phyloP scores from a whole-genome alignment of 2,329 filamentous ascomycete species.

The Apiospora saccharicola region DNA sequence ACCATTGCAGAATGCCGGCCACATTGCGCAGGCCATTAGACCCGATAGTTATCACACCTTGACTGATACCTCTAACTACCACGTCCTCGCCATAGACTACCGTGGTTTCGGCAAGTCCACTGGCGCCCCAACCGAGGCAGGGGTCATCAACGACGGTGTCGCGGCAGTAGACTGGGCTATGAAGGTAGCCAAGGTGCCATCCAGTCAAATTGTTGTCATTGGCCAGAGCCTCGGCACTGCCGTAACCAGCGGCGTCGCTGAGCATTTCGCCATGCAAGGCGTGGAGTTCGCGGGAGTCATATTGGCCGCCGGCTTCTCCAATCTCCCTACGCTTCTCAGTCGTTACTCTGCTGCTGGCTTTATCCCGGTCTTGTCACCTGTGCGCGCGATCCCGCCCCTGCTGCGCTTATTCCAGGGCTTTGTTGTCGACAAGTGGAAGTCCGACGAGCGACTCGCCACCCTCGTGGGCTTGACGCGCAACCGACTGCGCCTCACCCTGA shows the following conservation, averaged over 20 bases:
- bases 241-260: constrained; percentile 41
- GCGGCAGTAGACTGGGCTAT: constrained; percentile 62
- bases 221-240: constrained; percentile 66
- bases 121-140: constrained; percentile 61
- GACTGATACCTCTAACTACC: constrained; percentile 73
- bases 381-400: constrained; percentile 55
- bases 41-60: constrained; percentile 81
- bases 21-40: constrained; percentile 80
- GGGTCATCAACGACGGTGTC: constrained; percentile 61
- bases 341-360: constrained; percentile 67
- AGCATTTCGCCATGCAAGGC: constrained; percentile 46
- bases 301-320: constrained; percentile 63
- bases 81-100: constrained; percentile 68
- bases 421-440: constrained; percentile 59
- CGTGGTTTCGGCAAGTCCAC: constrained; percentile 64
- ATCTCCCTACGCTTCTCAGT: constrained; percentile 59
- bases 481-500: constrained; percentile 54
- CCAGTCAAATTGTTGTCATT: constrained; percentile 64
- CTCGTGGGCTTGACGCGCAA: constrained; percentile 50
- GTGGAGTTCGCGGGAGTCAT: constrained; percentile 61
- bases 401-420: constrained; percentile 55
- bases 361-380: constrained; percentile 61
- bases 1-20: constrained; percentile 76
- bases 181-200: constrained; percentile 57
- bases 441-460: constrained; percentile 54